Evolutionary conservation across 163 green algal genomes (phyloP).

Genomic region (Botryococcus braunii): DNA sequence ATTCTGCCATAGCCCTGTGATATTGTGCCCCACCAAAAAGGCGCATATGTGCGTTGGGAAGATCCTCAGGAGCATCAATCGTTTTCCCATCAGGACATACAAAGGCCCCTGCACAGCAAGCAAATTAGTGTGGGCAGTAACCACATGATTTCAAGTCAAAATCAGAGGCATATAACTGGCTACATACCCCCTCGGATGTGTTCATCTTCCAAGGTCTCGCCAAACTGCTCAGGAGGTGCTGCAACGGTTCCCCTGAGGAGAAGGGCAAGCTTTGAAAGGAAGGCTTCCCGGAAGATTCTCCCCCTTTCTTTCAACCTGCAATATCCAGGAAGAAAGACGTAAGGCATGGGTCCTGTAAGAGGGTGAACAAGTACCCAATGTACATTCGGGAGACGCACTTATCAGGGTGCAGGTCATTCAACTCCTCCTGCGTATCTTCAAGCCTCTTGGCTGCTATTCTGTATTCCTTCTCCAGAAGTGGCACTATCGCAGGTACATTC

Average conservation of each 20-base stretch:
- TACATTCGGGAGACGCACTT: slow-evolving; percentile 36
- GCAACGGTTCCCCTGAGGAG: slow-evolving; percentile 78
- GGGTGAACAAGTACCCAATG: neutral
- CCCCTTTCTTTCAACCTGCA: slow-evolving; percentile 68
- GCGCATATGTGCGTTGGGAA: slow-evolving; percentile 87
- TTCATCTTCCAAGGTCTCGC: slow-evolving; percentile 94
- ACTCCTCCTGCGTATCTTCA: slow-evolving; percentile 54
- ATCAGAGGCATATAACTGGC: too few relatives aligned
- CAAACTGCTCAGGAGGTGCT: slow-evolving; percentile 77
- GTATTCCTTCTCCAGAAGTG: slow-evolving; percentile 86
- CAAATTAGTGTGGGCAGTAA: too few relatives aligned
- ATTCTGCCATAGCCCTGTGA: slow-evolving; percentile 89
- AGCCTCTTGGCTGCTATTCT: slow-evolving; percentile 47
- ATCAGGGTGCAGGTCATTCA: slow-evolving; percentile 58
- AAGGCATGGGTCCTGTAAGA: neutral
- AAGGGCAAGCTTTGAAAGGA: slow-evolving; percentile 75
- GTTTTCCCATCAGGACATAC: slow-evolving; percentile 52
- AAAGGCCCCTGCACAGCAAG: slow-evolving; percentile 55
- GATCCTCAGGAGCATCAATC: slow-evolving; percentile 32
- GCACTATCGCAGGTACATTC: slow-evolving; percentile 83
- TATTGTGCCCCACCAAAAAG: slow-evolving; percentile 94
- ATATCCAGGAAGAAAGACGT: too few relatives aligned
- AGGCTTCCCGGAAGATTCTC: slow-evolving; percentile 72
- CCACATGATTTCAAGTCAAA: too few relatives aligned
- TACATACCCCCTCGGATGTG: slow-evolving; percentile 68